Evolutionary conservation across 208 protist genomes (phyloP).

Genomic region (Zelonia costaricensis): DNA sequence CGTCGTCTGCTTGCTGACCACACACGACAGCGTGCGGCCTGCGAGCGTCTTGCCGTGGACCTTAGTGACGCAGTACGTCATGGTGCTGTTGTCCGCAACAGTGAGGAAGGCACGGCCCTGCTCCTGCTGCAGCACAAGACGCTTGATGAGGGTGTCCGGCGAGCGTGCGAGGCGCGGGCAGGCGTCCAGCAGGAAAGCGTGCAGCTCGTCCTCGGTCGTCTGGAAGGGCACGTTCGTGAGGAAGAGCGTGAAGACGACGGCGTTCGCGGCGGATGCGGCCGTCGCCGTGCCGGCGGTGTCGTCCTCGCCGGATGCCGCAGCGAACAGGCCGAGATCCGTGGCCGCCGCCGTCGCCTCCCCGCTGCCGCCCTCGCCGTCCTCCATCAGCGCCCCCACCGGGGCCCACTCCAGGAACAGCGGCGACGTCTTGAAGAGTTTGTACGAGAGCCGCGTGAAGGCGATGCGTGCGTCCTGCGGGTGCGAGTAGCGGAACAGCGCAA

Average conservation of each 20-base stretch:
- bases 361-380: slow-evolving; percentile 34
- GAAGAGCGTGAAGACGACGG: slow-evolving; percentile 72
- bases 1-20: slow-evolving; percentile 68
- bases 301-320: background rate
- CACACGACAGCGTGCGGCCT: slow-evolving; percentile 67
- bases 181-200: slow-evolving; percentile 65
- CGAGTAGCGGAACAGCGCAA: slow-evolving; percentile 77
- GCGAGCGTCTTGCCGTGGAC: slow-evolving; percentile 63
- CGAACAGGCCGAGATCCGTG: background rate
- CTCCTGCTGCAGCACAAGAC: slow-evolving; percentile 82
- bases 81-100: slow-evolving; percentile 46
- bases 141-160: slow-evolving; percentile 89
- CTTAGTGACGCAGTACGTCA: slow-evolving; percentile 60
- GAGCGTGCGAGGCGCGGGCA: slow-evolving; percentile 94
- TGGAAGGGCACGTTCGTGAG: slow-evolving; percentile 88
- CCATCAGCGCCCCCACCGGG: slow-evolving; percentile 84
- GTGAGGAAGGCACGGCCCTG: slow-evolving; percentile 97
- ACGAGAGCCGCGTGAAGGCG: slow-evolving; percentile 96
- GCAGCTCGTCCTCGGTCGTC: slow-evolving; percentile 75
- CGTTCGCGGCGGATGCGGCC: slow-evolving; percentile 5
- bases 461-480: slow-evolving; percentile 85
- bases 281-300: slow-evolving; percentile 5
- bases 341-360: background rate
- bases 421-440: slow-evolving; percentile 91
- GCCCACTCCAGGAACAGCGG: slow-evolving; percentile 99